Conservation (phyloP, 768 basidiomycete species). For the Mycena maculata region DNA sequence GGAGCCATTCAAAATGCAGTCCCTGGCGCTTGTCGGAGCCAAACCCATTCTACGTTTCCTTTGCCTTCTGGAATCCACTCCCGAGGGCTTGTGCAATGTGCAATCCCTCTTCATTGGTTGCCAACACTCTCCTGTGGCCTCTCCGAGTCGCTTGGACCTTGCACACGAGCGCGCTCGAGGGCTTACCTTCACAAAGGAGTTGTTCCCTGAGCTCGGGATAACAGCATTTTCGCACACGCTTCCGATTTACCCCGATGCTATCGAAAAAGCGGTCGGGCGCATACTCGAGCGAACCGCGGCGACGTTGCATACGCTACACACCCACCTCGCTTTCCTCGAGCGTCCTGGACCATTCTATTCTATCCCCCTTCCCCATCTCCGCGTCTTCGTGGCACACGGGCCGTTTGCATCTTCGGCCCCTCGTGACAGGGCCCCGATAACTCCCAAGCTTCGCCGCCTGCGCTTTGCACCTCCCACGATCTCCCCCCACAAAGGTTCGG, state of each 20-base stretch:
- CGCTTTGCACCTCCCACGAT: slow-evolving; percentile 18
- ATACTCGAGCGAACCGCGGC: slow-evolving; percentile 19
- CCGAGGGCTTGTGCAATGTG: slow-evolving; percentile 20
- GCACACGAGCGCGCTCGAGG: slow-evolving; percentile 24
- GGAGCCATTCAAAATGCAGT: slow-evolving; percentile 41
- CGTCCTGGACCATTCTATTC: slow-evolving; percentile 26
- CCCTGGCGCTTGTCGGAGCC: slow-evolving; percentile 41
- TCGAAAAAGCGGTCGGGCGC: slow-evolving; percentile 19
- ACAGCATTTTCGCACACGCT: background rate
- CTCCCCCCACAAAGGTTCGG: slow-evolving; percentile 19
- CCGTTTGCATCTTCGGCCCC: slow-evolving; percentile 16
- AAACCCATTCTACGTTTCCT: slow-evolving; percentile 39
- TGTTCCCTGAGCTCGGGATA: slow-evolving; percentile 31
- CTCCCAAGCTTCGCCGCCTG: slow-evolving; percentile 22
- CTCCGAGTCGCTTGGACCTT: slow-evolving; percentile 16
- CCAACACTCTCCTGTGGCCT: slow-evolving; percentile 9
- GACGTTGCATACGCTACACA: slow-evolving; percentile 24
- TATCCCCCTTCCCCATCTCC: slow-evolving; percentile 19
- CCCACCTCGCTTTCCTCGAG: slow-evolving; percentile 20
- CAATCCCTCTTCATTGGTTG: slow-evolving; percentile 33
- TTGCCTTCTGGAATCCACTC: slow-evolving; percentile 23
- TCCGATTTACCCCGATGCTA: slow-evolving; percentile 6
- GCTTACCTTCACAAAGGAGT: slow-evolving; percentile 20
- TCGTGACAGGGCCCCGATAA: background rate
- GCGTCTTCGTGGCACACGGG: slow-evolving; percentile 26